Percentiles rank a stretch among this genome's conserved stretches.
phyloP scores from a whole-genome alignment of 768 basidiomycete species.

The Vishniacozyma victoriae region DNA sequence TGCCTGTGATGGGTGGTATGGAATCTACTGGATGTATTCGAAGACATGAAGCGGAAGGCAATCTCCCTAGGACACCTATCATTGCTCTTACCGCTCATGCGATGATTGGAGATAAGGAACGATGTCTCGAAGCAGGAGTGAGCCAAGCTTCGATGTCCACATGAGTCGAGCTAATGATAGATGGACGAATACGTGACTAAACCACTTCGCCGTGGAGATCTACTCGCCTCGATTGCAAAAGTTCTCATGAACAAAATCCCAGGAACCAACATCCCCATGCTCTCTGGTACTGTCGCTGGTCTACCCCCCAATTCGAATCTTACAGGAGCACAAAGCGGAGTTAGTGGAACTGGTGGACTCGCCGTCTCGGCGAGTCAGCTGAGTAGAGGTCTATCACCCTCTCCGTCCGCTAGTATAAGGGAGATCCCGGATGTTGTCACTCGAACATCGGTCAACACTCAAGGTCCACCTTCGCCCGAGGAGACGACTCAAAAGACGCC shows the following conservation, averaged over 20 bases:
- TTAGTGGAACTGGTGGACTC: no score
- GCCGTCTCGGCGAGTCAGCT: no score
- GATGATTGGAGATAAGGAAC: conserved; percentile 51
- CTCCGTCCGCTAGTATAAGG: no score
- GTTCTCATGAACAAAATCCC: conserved; percentile 18
- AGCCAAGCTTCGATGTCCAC: conserved; percentile 9
- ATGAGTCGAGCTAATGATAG: neutral
- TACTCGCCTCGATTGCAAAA: conserved; percentile 43
- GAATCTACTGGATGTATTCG: conserved; percentile 92
- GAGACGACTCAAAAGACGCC: no score
- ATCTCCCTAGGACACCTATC: conserved; percentile 73
- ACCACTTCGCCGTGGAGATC: conserved; percentile 39
- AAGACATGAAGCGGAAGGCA: conserved; percentile 68
- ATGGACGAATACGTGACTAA: conserved; percentile 45
- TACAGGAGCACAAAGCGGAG: no score
- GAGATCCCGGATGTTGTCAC: no score
- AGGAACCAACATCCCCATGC: neutral
- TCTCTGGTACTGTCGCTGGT: no score
- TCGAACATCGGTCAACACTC: no score
- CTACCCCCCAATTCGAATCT: no score
- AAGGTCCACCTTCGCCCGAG: no score
- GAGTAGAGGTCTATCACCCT: no score
- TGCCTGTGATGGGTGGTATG: conserved; percentile 82
- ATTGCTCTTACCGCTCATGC: conserved; percentile 97
- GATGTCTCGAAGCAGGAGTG: conserved; percentile 46